Evolutionary conservation across 2,329 filamentous ascomycete genomes (phyloP), one percentile per base, ranked within the genome.

Genomic region (Penicillium freii): DNA sequence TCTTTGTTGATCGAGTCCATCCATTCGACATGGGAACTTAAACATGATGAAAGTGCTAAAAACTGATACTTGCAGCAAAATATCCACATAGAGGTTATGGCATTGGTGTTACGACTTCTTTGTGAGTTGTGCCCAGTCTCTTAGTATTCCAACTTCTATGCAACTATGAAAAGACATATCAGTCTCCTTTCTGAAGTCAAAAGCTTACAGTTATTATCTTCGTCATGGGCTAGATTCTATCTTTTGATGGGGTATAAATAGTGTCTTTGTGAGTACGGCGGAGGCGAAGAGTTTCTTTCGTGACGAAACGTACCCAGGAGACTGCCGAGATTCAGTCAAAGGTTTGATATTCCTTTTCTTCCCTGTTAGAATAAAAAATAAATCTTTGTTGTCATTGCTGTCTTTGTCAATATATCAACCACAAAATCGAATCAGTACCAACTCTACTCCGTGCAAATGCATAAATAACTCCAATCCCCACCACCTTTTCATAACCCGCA

Each of bases 381-480:
- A 23, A 38, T 33, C 38, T 51, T 51, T 51, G 48, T 33, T 25
- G 1, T 5, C 29, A 33, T 48, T 25, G 5, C 27, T 31, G 25
- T 27, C 23, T 27, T 51, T 51, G 27, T 43, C 38, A 23, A 13
- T 21, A 43, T 2, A 9, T 33, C 13, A 8, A n/a, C 27, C 4
- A 33, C 15, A 39, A 10, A 33, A 17, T 33, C 25, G 25, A 23
- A 21, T 25, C 25, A 40, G 19, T 11, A 4, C 1, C 21, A 45
- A 25, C 15, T n/a, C 19, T 25, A 11, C 45, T 47, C 31, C 21
- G 2, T 36, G 17, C 15, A 23, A 33, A 25, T 17, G 29, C 39
- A 45, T 52, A 52, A 52, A 52, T 52, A 45, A n/a, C 8, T 17
- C 38, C 8, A 3, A 31, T 33, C 3, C 21, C 27, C 39, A 44